phyloP scores from a whole-genome alignment of 169 alveolate genomes.

The Toxoplasma gondii region DNA sequence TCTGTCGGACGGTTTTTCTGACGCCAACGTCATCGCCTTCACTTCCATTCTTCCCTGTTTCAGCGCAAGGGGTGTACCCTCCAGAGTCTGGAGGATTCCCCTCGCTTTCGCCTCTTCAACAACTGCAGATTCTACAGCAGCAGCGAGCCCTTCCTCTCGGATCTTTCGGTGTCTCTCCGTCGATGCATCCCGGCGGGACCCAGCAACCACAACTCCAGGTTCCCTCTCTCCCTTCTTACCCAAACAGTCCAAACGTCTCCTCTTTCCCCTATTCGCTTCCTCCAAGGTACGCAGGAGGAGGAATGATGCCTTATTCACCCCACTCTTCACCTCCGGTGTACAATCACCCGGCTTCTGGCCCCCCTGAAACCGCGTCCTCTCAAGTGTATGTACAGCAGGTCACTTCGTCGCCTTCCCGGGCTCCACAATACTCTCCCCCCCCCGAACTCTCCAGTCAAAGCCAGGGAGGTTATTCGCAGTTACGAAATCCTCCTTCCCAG shows the following conservation, averaged over 20 bases:
- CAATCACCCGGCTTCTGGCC: not conserved
- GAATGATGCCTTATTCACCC: not conserved
- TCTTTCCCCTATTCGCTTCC: not conserved
- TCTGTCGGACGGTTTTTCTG: too few species aligned
- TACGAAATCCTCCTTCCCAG: too few species aligned
- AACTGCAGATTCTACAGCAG: not conserved
- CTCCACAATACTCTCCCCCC: too few species aligned
- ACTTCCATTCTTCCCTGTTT: not conserved
- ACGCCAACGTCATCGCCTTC: too few species aligned
- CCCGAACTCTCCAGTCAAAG: too few species aligned
- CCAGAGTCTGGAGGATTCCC: not conserved
- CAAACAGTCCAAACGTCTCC: not conserved
- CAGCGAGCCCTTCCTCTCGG: not conserved
- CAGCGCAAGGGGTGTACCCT: not conserved
- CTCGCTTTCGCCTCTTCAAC: not conserved
- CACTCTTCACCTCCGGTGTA: not conserved
- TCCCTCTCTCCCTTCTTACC: not conserved
- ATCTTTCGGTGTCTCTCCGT: not conserved
- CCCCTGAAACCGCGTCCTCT: too few species aligned
- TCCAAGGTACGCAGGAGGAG: not conserved
- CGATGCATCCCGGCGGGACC: too few species aligned
- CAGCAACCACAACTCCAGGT: not conserved
- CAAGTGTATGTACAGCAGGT: too few species aligned
- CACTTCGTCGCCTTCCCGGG: too few species aligned
- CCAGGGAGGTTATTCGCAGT: too few species aligned